phyloP scores from a whole-genome alignment of 2,329 filamentous ascomycete genomes.

The Talaromyces atroroseus region DNA sequence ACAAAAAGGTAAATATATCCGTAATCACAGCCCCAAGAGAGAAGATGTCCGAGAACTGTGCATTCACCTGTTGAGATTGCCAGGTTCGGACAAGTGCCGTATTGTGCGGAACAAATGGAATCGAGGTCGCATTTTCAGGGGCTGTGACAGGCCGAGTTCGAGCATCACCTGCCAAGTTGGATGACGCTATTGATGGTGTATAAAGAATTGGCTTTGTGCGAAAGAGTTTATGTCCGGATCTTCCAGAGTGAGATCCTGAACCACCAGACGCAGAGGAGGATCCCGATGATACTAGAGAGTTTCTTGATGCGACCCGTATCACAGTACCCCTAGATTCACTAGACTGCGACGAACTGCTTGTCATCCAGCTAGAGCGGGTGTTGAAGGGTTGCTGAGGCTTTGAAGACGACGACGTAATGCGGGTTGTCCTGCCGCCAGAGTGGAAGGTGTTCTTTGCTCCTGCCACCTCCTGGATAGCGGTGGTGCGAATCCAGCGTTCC shows the following conservation, averaged over 20 bases:
- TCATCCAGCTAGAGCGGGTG: constrained; percentile 16
- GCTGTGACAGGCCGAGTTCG: constrained; percentile 24
- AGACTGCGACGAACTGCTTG: constrained; percentile 24
- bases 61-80: constrained; percentile 33
- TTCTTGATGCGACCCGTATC: constrained; percentile 27
- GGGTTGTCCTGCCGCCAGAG: constrained; percentile 38
- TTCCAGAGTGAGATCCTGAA: constrained; percentile 15
- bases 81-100: constrained; percentile 31
- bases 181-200: constrained; percentile 29
- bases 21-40: constrained; percentile 55
- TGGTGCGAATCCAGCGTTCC: constrained; percentile 45
- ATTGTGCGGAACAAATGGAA: constrained; percentile 13
- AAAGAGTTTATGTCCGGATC: constrained; percentile 10
- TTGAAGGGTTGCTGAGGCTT: constrained; percentile 16
- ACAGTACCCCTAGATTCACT: constrained; percentile 31
- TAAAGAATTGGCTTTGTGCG: constrained; percentile 26
- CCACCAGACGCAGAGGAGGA: constrained; percentile 29
- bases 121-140: constrained; percentile 22
- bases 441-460: constrained; percentile 28
- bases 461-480: constrained; percentile 31
- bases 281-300: constrained; percentile 20
- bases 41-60: constrained; percentile 50
- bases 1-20: constrained; percentile 55
- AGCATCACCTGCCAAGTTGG: constrained; percentile 18
- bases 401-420: constrained; percentile 21